Evolutionary conservation across 495 filamentous ascomycete species (phyloP).

Genomic region (Penicillium robsamsonii): DNA sequence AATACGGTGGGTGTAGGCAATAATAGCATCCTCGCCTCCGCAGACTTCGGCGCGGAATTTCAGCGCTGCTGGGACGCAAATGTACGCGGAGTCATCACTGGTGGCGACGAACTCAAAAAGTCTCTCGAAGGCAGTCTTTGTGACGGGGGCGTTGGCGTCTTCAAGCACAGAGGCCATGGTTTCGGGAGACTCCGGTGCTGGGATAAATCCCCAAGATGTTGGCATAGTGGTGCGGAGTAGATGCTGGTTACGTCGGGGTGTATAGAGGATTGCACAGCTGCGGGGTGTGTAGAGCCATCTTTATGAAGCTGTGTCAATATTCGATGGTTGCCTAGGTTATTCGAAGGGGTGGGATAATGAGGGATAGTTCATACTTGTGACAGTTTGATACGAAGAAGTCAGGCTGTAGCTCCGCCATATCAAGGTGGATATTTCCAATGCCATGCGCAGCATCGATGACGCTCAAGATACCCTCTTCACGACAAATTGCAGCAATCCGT

Average conservation of each 20-base stretch:
- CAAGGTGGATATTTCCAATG: slow-evolving; percentile 70
- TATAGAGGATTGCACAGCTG: slow-evolving; percentile 76
- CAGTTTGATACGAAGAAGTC: slow-evolving; percentile 85
- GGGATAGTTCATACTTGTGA: slow-evolving; percentile 61
- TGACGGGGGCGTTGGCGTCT: slow-evolving; percentile 42
- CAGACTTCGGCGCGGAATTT: slow-evolving; percentile 63
- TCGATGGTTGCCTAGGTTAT: not conserved
- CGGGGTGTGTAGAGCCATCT: slow-evolving; percentile 87
- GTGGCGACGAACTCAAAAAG: slow-evolving; percentile 81
- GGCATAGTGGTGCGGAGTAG: slow-evolving; percentile 74
- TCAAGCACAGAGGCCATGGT: slow-evolving; percentile 38
- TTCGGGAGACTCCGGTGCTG: slow-evolving; percentile 30
- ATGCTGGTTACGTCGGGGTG: slow-evolving; percentile 67
- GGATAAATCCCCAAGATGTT: slow-evolving; percentile 59
- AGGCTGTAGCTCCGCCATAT: slow-evolving; percentile 60
- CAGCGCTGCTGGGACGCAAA: slow-evolving; percentile 69
- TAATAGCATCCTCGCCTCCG: slow-evolving; percentile 72
- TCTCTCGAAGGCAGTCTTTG: slow-evolving; percentile 58
- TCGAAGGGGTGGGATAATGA: not conserved
- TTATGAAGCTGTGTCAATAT: not conserved
- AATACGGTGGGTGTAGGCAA: slow-evolving; percentile 54
- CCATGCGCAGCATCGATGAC: slow-evolving; percentile 82
- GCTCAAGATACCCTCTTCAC: slow-evolving; percentile 58
- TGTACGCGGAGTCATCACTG: slow-evolving; percentile 64
- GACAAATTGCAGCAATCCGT: slow-evolving; percentile 57